Conservation (phyloP, 306 rosid species). For the Clitoria ternatea region DNA sequence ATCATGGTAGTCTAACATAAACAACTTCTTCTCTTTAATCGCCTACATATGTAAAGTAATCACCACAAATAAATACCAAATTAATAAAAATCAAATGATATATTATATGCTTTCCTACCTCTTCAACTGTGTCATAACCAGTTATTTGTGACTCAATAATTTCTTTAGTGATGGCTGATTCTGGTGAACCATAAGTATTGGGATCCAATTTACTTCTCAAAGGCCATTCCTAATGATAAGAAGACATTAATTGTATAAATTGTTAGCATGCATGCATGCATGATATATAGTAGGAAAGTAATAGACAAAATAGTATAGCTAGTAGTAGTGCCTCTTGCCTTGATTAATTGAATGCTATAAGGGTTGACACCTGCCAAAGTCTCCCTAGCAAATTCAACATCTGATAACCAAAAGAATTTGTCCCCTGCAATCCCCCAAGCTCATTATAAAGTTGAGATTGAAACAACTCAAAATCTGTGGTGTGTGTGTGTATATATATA, state of each 20-base stretch:
- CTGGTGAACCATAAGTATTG: constrained; percentile 38
- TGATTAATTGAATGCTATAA: constrained; percentile 36
- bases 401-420: constrained; percentile 77
- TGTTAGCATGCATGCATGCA: background rate
- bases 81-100: background rate
- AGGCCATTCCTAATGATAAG: constrained; percentile 43
- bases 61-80: background rate
- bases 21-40: constrained; percentile 38
- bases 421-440: constrained; percentile 60
- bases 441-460: no score
- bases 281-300: background rate
- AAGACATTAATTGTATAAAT: no score
- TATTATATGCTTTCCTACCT: constrained; percentile 25
- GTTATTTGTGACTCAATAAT: constrained; percentile 34
- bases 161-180: constrained; percentile 50
- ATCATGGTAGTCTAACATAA: constrained; percentile 47
- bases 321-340: constrained; percentile 34
- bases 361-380: constrained; percentile 55
- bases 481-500: no score
- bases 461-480: no score
- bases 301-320: background rate
- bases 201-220: constrained; percentile 38
- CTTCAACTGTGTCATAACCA: constrained; percentile 34
- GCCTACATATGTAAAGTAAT: constrained; percentile 23
- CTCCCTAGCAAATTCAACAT: constrained; percentile 60